A percentile compares a stretch with the other conserved stretches of the same genome.
Evolutionary conservation across 148 eudicot genomes (phyloP).

Genomic region (Beta vulgaris): DNA sequence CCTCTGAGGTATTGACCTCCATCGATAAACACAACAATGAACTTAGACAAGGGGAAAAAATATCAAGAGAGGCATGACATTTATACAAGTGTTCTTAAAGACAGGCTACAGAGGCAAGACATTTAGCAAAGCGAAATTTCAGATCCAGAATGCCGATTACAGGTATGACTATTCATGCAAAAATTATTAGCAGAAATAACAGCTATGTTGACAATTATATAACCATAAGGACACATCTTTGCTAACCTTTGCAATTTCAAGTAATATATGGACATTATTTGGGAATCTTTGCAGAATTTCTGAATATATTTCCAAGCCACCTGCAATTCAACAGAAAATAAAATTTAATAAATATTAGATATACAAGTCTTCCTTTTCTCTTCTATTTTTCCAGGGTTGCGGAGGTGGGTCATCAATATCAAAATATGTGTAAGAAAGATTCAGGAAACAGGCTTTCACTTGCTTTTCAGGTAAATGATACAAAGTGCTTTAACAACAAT

Average conservation of each 20-base stretch:
- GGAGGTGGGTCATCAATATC: too few relatives aligned
- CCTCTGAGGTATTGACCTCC: neutral
- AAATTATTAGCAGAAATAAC: neutral
- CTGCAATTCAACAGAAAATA: slow-evolving; percentile 35
- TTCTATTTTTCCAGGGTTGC: too few relatives aligned
- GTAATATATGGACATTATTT: slow-evolving; percentile 73
- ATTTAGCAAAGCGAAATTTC: neutral
- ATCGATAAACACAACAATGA: neutral
- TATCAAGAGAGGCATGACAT: neutral
- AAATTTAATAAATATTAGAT: neutral
- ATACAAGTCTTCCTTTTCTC: neutral
- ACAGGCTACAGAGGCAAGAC: neutral
- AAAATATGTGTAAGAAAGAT: neutral
- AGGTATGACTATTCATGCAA: neutral
- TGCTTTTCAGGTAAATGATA: neutral
- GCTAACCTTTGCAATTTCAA: slow-evolving; percentile 91
- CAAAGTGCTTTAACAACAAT: neutral
- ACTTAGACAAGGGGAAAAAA: neutral
- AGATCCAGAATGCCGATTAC: neutral
- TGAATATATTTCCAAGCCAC: slow-evolving; percentile 76
- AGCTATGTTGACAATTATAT: neutral
- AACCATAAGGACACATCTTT: slow-evolving; percentile 6
- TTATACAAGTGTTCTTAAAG: neutral
- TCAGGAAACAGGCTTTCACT: neutral
- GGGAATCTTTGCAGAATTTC: slow-evolving; percentile 91